Evolutionary conservation across 2,329 filamentous ascomycete species (phyloP), one percentile per base, ranked within the genome.

Genomic region (Cercospora sesami): DNA sequence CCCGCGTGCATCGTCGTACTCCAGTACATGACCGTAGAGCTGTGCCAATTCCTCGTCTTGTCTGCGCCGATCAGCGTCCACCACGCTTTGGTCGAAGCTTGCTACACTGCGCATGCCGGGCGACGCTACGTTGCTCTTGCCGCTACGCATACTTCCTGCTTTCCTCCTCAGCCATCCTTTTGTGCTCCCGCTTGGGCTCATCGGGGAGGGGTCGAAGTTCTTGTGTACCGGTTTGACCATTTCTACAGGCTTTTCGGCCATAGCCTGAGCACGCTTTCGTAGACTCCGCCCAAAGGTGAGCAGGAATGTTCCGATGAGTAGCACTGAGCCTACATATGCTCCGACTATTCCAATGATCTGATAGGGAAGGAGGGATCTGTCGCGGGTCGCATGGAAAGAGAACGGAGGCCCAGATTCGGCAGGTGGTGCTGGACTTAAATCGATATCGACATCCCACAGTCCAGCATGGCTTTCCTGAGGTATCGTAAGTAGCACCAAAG

Each of bases 21-120:
- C 92, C 89, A 97, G 91, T 71, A 97, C 94, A 73, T 93, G 91
- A 69, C 90, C 93, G 81, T 97, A 98, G 78, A 98, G 89, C 74
- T 92, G 89, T 79, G 97, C 93, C 79, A 97, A 89, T 78, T 97
- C 91, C 72, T 90, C 85, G 79, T 95, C 89, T 71, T 92, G 89
- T 82, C 90, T 90, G 75, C 86, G 85, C 77, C 86, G 88, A 80
- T 97, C 92, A 68, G 87, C 86, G 68, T 90, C 87, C 26, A 97
- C 86, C 16, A 97, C 86, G 68, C 85, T 86, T 68, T 90, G 65
- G 78, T 97, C 93, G 68, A 97, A 91, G 23, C 87, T 89, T 16
- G 85, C 86, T 68, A 92, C 88, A 67, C 89, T 87, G 63, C 87
- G 87, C 12, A 79, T 73, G 7, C 76, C 77, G 1, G 83, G 82